Evolutionary conservation across 257 asterid species (phyloP).

Genomic region (Solanum rostratum): DNA sequence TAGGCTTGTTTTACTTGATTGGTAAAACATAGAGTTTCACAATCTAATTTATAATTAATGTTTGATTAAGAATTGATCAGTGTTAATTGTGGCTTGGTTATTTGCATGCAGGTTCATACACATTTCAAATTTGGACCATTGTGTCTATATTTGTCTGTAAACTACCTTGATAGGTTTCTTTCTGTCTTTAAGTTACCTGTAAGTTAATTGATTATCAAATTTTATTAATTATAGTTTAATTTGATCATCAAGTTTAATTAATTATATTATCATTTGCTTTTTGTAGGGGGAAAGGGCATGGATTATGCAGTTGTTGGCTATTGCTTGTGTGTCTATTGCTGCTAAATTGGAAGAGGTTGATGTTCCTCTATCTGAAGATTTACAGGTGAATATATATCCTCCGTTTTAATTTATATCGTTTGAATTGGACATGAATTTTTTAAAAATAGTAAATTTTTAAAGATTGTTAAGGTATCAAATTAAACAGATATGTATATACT

Average conservation of each 20-base stretch:
- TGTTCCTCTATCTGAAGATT: constrained; percentile 19
- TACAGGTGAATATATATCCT: constrained; percentile 13
- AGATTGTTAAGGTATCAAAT: background rate
- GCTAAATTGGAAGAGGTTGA: constrained; percentile 35
- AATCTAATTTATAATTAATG: background rate
- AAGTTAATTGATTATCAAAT: constrained; percentile 1
- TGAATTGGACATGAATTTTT: too few relatives aligned
- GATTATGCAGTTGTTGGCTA: constrained; percentile 25
- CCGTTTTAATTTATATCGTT: background rate
- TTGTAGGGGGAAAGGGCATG: constrained; percentile 14
- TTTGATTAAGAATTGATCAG: background rate
- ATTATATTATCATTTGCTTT: background rate
- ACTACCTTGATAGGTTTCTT: constrained; percentile 36
- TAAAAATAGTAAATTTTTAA: too few relatives aligned
- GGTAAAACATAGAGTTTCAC: background rate
- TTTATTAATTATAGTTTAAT: background rate
- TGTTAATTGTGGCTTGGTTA: constrained; percentile 1
- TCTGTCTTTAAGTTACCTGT: constrained; percentile 29
- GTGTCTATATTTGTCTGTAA: constrained; percentile 25
- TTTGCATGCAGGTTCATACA: constrained; percentile 19
- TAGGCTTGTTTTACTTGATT: background rate
- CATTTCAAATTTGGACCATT: constrained; percentile 30
- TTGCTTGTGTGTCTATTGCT: constrained; percentile 35
- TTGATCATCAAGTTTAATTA: background rate
- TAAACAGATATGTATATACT: background rate